Conservation (phyloP, 306 rosid species). For the Ormosia emarginata region DNA sequence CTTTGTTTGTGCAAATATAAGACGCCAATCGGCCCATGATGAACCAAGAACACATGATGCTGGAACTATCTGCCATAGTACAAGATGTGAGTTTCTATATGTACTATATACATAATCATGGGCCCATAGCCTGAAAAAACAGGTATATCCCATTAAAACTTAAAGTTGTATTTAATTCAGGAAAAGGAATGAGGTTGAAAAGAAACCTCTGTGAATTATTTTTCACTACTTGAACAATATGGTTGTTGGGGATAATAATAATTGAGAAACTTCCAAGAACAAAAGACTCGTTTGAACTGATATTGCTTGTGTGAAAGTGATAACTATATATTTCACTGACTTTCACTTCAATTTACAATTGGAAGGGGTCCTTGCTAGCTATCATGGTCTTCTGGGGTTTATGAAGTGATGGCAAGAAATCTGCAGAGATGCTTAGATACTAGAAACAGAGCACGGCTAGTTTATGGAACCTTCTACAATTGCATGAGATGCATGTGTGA, state of each 20-base stretch:
- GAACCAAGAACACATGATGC: constrained; percentile 78
- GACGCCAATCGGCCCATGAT: constrained; percentile 81
- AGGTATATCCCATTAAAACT: background rate
- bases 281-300: background rate
- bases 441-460: background rate
- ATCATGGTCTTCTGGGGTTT: background rate
- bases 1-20: constrained; percentile 72
- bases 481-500: background rate
- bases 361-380: background rate
- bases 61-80: constrained; percentile 63
- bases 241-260: background rate
- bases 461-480: background rate
- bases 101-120: background rate
- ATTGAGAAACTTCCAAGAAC: background rate
- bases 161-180: background rate
- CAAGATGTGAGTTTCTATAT: background rate
- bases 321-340: background rate
- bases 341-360: constrained; percentile 8
- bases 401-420: background rate
- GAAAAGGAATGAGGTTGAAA: background rate
- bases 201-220: background rate
- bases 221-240: background rate
- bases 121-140: background rate
- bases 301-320: background rate
- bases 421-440: background rate